Evolutionary conservation across 1,139 yeast species (phyloP).

Genomic region (Scheffersomyces segobiensis): DNA sequence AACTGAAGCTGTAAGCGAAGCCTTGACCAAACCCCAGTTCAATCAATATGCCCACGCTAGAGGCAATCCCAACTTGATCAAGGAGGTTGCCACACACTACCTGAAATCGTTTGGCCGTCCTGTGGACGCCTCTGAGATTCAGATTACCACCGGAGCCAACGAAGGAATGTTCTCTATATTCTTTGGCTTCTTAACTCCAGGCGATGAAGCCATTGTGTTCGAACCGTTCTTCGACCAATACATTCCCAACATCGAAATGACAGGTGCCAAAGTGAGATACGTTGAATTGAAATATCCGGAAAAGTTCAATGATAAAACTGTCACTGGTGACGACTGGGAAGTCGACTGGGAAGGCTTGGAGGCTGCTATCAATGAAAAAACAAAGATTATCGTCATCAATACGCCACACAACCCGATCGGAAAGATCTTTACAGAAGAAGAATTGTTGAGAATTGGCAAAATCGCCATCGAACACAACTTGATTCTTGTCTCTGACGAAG

Average conservation of each 20-base stretch:
- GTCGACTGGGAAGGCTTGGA: slow-evolving; percentile 78
- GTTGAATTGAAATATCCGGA: slow-evolving; percentile 85
- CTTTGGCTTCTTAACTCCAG: slow-evolving; percentile 80
- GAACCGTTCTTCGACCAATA: slow-evolving; percentile 98
- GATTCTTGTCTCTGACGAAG: slow-evolving; percentile 86
- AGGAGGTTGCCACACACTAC: slow-evolving; percentile 71
- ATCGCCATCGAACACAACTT: slow-evolving; percentile 82
- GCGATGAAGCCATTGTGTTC: slow-evolving; percentile 96
- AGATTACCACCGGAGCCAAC: slow-evolving; percentile 94
- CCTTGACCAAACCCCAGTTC: slow-evolving; percentile 67
- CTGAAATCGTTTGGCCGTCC: slow-evolving; percentile 61
- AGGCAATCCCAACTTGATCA: slow-evolving; percentile 76
- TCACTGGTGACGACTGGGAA: slow-evolving; percentile 83
- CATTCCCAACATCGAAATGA: slow-evolving; percentile 87
- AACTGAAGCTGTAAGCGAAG: slow-evolving; percentile 74
- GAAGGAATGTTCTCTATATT: slow-evolving; percentile 88
- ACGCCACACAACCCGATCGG: slow-evolving; percentile 98
- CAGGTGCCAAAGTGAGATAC: slow-evolving; percentile 88
- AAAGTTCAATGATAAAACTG: slow-evolving; percentile 61
- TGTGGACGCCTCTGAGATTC: slow-evolving; percentile 65
- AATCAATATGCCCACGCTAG: slow-evolving; percentile 93
- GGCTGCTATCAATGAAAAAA: slow-evolving; percentile 65
- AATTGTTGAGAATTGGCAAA: slow-evolving; percentile 71
- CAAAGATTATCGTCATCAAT: slow-evolving; percentile 84
- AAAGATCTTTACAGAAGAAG: slow-evolving; percentile 76